phyloP scores from a whole-genome alignment of 306 rosid species.

The Citrullus mucosospermus region DNA sequence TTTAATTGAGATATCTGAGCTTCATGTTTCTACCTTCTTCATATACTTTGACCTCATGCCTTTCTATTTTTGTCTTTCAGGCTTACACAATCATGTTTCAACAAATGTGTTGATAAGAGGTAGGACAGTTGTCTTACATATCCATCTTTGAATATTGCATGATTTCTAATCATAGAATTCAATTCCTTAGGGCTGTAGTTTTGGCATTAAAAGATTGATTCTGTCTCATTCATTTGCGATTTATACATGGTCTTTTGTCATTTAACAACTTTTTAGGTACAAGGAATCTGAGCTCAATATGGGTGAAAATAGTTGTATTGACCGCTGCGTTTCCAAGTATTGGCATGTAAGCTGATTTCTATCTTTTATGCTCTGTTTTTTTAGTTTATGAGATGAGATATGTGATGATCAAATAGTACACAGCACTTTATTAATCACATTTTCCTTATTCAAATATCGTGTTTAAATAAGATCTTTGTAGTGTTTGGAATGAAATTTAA shows the following conservation, averaged over 20 bases:
- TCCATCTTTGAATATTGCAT: background rate
- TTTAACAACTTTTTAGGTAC: conserved; percentile 41
- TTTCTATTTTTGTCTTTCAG: conserved; percentile 25
- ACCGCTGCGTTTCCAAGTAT: conserved; percentile 93
- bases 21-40: background rate
- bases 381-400: conserved; percentile 2
- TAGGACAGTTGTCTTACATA: conserved; percentile 6
- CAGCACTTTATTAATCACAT: background rate
- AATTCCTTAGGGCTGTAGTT: background rate
- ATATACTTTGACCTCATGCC: background rate
- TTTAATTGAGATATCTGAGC: background rate
- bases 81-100: conserved; percentile 90
- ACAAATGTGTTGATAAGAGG: conserved; percentile 87
- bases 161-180: background rate
- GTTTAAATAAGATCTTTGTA: background rate
- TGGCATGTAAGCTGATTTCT: conserved; percentile 62
- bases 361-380: background rate
- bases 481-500: background rate
- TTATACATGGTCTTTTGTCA: background rate
- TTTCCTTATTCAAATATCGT: background rate
- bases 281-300: conserved; percentile 90
- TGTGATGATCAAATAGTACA: background rate
- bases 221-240: background rate
- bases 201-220: background rate
- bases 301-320: conserved; percentile 99